Evolutionary conservation across 768 basidiomycete species (phyloP), one percentile per base, ranked within the genome.

Genomic region (Asterophora lycoperdoides): DNA sequence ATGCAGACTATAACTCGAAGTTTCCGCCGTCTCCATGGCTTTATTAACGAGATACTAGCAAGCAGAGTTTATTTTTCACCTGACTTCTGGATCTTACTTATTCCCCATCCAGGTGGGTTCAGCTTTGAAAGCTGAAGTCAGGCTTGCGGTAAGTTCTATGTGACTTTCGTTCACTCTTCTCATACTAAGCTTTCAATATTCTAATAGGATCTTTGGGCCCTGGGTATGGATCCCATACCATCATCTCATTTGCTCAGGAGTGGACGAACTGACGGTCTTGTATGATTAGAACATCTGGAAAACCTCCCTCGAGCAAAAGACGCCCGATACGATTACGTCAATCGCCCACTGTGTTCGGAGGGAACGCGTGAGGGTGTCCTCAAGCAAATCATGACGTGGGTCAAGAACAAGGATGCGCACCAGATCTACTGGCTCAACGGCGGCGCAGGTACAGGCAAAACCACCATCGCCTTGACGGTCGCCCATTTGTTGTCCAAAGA

Each of bases 341-440:
- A 60, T 23, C 46, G 56, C 10, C 54, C 56, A 4, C 38, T 51
- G 29, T 61, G 62, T 42, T 44, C 53, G 15, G 49, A 55, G 37
- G 58, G 60, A 13, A 64, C 62, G 2, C 57, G 63, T 6, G 54
- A 41, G 34, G 51, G 38, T 6, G 46, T 63, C 8, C 41, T 64
- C n/a, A 37, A 51, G n/a, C 46, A 58, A 23, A 52, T 64, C 36
- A 47, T 50, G 41, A 44, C 43, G 13, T 64, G 63, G 63, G 42
- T 55, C 8, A 39, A 53, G 23, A 42, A 58, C 35, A 36, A 56
- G 18, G 32, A 46, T 4, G 49, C 33, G 1, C 56, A 49, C n/a
- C 53, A 49, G 23, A 55, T 64, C 15, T 63, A 55, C 39, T 60
- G 60, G 60, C 42, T 64, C 11, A 60, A 58, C 20, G 61, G 63